Evolutionary conservation across 73 alveolate species (phyloP).

Genomic region (Stentor roeselii): DNA sequence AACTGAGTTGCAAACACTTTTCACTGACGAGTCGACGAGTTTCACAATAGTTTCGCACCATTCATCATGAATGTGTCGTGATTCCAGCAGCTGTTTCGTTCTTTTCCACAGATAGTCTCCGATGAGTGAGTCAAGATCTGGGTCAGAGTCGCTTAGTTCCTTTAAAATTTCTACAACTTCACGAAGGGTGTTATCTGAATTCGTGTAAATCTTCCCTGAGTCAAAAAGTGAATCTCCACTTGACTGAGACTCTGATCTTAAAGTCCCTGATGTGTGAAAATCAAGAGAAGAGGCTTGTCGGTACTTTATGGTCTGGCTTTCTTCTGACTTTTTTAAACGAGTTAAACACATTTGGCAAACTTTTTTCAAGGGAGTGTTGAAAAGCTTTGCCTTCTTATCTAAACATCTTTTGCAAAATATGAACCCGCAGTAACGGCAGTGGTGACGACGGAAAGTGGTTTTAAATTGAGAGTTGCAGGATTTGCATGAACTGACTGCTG

Average conservation of each 20-base stretch:
- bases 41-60: not conserved
- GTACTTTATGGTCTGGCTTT: not conserved
- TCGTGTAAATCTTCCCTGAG: not conserved
- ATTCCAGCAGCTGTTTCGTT: not conserved
- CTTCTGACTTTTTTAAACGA: not conserved
- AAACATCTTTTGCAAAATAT: slow-evolving; percentile 1
- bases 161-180: not conserved
- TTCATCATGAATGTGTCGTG: not conserved
- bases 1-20: slow-evolving; percentile 62
- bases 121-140: not conserved
- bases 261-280: not conserved
- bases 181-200: not conserved
- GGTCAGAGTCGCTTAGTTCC: not conserved
- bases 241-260: not conserved
- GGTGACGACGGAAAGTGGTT: not conserved
- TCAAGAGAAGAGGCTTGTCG: not conserved
- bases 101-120: not conserved
- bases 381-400: not conserved
- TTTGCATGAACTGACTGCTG: slow-evolving; percentile 5
- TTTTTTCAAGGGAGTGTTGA: not conserved
- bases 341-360: not conserved
- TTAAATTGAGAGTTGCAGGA: slow-evolving; percentile 1
- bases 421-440: slow-evolving; percentile 27
- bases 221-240: not conserved
- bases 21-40: slow-evolving; percentile 42